Evolutionary conservation across 352 stramenopile genomes (phyloP).

Genomic region (Globisporangium lucens): DNA sequence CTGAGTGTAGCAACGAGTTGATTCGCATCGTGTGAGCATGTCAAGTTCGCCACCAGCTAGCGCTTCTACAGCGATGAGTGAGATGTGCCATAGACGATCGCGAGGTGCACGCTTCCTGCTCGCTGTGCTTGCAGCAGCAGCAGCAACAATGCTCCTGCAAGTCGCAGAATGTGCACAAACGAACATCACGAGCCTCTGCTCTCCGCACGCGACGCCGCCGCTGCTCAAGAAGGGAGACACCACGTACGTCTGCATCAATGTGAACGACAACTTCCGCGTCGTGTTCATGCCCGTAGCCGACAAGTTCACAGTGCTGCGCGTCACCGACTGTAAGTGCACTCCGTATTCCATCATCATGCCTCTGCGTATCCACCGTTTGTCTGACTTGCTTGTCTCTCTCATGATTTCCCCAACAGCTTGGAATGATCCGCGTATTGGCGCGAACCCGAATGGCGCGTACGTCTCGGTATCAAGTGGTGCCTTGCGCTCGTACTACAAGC

Average conservation of each 20-base stretch:
- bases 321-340: constrained; percentile 60
- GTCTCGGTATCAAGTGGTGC: constrained; percentile 68
- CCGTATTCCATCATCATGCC: neutral
- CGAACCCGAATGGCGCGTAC: constrained; percentile 40
- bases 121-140: neutral
- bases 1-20: neutral
- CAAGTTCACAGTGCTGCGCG: constrained; percentile 72
- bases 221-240: constrained; percentile 48
- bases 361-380: neutral
- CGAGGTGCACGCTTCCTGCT: neutral
- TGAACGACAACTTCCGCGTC: constrained; percentile 70
- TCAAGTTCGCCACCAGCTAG: neutral
- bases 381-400: neutral
- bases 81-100: neutral
- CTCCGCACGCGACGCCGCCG: constrained; percentile 41
- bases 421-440: constrained; percentile 64
- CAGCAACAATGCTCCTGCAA: neutral
- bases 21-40: neutral
- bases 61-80: neutral
- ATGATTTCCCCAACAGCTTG: constrained; percentile 36
- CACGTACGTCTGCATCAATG: constrained; percentile 80
- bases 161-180: constrained; percentile 28
- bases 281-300: constrained; percentile 75
- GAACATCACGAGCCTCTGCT: constrained; percentile 65
- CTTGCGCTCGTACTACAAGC: constrained; percentile 69